Evolutionary conservation across 805 yeast genomes (phyloP), one percentile per base, ranked within the genome.

Genomic region (Monosporozyma unispora): DNA sequence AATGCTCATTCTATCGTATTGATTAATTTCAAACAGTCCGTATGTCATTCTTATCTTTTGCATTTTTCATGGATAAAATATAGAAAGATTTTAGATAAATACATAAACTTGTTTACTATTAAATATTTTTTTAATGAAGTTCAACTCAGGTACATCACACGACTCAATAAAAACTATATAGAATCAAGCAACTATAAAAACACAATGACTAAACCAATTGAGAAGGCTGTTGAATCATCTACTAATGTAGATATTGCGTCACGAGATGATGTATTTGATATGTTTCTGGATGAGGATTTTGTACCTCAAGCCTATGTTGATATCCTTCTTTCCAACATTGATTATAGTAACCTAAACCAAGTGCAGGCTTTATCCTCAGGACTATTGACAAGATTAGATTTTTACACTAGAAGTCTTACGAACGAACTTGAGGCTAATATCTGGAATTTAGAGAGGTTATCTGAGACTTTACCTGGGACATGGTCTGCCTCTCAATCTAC

Each of bases 211-310:
- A 16, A 19, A 29, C n/a, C 22, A 29, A 22, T 22, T 19, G 22
- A 29, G 14, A 27, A 38, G 41, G 46, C n/a, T n/a, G n/a, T n/a
- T n/a, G n/a, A n/a, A n/a, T n/a, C n/a, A n/a, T n/a, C n/a, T n/a
- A n/a, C n/a, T n/a, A n/a, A n/a, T n/a, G n/a, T n/a, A 12, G 16
- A 31, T 31, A 14, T 14, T 16, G 6, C 18, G 10, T 9, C 22
- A 44, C 51, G 64, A 35, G 66, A 67, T 48, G 77, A 78, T 14
- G 71, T 82, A 1, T 63, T 83, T 3, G 67, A 79, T 11, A 82
- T 84, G 80, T 84, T 84, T 68, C 80, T 82, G 52, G 87, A 83
- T 53, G 77, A 75, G 19, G 78, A 76, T 23, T 84, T 83, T 59
- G 78, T 76, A 16, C 84, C 88, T 1, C 76, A 78, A 48, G 78